Percentiles rank a stretch among this genome's conserved stretches.
phyloP scores from a whole-genome alignment of 352 stramenopile species.

The Phytopythium oedochilum region DNA sequence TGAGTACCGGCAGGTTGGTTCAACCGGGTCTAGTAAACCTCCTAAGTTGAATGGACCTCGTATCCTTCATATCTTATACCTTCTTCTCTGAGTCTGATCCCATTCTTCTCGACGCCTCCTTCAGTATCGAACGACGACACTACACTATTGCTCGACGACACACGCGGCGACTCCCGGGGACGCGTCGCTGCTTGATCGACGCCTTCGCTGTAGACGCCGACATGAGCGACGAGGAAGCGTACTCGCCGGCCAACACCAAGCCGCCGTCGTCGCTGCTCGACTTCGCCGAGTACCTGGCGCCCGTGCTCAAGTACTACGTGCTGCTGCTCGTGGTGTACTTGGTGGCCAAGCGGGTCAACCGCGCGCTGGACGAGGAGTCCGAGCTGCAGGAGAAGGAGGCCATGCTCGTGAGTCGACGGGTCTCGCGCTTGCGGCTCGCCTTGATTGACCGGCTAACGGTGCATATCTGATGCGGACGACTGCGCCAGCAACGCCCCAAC shows the following conservation, averaged over 20 bases:
- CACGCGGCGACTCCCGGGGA: neutral
- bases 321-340: constrained; percentile 55
- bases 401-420: constrained; percentile 4
- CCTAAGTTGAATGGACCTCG: constrained; percentile 1
- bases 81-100: neutral
- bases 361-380: constrained; percentile 46
- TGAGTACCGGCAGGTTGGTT: neutral
- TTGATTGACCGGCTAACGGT: too few species aligned
- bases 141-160: neutral
- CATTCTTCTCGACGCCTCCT: too few species aligned
- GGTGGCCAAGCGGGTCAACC: constrained; percentile 54
- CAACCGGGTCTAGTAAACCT: neutral
- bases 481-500: constrained; percentile 22
- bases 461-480: too few species aligned
- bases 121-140: neutral
- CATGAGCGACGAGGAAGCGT: constrained; percentile 1
- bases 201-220: too few species aligned
- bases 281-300: constrained; percentile 40
- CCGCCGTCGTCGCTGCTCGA: constrained; percentile 48
- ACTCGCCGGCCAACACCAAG: constrained; percentile 5
- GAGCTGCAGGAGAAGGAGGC: constrained; percentile 34
- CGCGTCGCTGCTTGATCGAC: too few species aligned
- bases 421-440: too few species aligned
- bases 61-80: neutral
- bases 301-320: constrained; percentile 78